Percentiles rank a stretch among this genome's conserved stretches.
Evolutionary conservation across 345 rosid species (phyloP).

Genomic region (Raphanus sativus): DNA sequence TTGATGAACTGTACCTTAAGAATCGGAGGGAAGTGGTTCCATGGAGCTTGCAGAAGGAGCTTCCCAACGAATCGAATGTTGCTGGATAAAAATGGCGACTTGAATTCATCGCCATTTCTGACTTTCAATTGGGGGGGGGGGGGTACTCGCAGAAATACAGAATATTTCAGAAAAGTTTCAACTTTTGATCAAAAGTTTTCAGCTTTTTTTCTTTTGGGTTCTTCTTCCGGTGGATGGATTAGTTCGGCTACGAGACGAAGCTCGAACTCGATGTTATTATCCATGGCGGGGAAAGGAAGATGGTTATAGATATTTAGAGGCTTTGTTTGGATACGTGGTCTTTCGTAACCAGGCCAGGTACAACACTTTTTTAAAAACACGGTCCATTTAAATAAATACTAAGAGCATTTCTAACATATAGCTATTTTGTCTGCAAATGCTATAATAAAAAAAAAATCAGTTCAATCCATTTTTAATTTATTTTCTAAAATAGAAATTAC

Average conservation of each 20-base stretch:
- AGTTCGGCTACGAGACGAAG: conserved; percentile 2
- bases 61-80: conserved; percentile 23
- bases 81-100: conserved; percentile 56
- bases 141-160: neutral
- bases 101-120: conserved; percentile 57
- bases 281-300: conserved; percentile 36
- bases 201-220: neutral
- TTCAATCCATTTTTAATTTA: no score
- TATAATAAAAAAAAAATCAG: no score
- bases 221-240: neutral
- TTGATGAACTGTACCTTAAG: conserved; percentile 44
- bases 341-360: conserved; percentile 2
- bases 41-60: conserved; percentile 47
- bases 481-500: no score
- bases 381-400: neutral
- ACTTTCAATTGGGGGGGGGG: neutral
- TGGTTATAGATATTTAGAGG: conserved; percentile 10
- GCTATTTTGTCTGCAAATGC: no score
- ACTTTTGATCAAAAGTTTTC: neutral
- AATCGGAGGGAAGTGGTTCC: conserved; percentile 40
- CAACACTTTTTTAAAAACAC: conserved; percentile 3
- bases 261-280: conserved; percentile 27
- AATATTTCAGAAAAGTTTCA: neutral
- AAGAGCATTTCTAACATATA: no score
- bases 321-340: conserved; percentile 32